Base-by-base conservation (phyloP, 2,329 filamentous ascomycete species). In the Cladosporium sphaerospermum region DNA sequence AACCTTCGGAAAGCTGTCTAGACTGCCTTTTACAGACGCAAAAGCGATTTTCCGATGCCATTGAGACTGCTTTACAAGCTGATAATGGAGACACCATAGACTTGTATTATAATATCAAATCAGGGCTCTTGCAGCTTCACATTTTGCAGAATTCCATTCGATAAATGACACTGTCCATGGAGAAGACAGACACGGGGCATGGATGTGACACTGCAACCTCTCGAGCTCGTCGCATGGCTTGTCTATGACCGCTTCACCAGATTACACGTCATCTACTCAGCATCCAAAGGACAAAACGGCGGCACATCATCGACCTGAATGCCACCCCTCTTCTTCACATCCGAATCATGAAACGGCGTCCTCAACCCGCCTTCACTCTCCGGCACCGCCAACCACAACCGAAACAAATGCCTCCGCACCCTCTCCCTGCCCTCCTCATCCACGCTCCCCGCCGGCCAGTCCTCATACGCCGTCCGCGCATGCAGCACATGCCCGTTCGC, bases 321-420 rank as follows among this genome's bases (percentile, higher is more conserved):
- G 0, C 89, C 89, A 4, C 88, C 88, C 16, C 89, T 78, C 79
- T 93, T 93, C 78, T 88, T 88, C 78, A 92, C 85, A 48, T 80
- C 74, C 52, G 80, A 85, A 69, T 95, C 89, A 62, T 82, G 84
- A 71, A 89, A 90, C 1, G 89, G 88, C 68, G 93, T 70, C 48
- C 79, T 82, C 89, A 89, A 95, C 0, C 89, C 89, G 3, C 88
- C 89, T 68, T 95, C 89, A 16, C 71, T 75, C 71, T 90, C 84
- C 0, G 88, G 88, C 1, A 86, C 88, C 9, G 86, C 83, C 53
- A 95, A 72, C 89, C 89, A 95, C 57, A 93, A 72, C 46, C 89
- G 77, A 75, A 95, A 85, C 19, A 95, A 72, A 64, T 95, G 89
- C 42, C 89, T 78, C 28, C 88, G 74, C 1, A 87, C 86, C 18